Evolutionary conservation across 2,329 filamentous ascomycete genomes (phyloP).

Genomic region (Sordariomycetes sp.): DNA sequence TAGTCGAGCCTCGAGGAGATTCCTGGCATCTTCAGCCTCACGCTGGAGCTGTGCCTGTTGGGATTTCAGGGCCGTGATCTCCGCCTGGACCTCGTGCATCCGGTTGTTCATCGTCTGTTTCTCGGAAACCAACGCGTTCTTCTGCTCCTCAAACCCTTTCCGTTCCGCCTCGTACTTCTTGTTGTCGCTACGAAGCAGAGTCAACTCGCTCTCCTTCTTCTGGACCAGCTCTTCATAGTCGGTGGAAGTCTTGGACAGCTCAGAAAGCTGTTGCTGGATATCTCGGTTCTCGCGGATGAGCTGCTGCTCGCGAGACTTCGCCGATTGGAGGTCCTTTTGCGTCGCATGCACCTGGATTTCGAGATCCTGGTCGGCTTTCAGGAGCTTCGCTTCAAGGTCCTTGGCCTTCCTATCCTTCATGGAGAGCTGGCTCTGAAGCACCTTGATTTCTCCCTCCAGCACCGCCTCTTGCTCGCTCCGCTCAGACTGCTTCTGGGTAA

Average conservation of each 20-base stretch:
- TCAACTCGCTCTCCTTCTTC: slow-evolving; percentile 86
- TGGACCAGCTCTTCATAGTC: slow-evolving; percentile 91
- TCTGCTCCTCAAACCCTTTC: slow-evolving; percentile 66
- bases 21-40: slow-evolving; percentile 80
- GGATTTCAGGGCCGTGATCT: slow-evolving; percentile 74
- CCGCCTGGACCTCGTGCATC: slow-evolving; percentile 74
- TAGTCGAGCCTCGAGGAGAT: slow-evolving; percentile 73
- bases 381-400: slow-evolving; percentile 72
- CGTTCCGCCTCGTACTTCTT: slow-evolving; percentile 74
- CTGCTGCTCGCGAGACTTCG: slow-evolving; percentile 62
- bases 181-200: slow-evolving; percentile 71
- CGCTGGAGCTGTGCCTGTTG: slow-evolving; percentile 76
- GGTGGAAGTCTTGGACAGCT: slow-evolving; percentile 82
- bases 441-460: slow-evolving; percentile 72
- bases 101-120: slow-evolving; percentile 67
- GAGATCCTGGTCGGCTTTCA: slow-evolving; percentile 78
- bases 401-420: slow-evolving; percentile 83
- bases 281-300: slow-evolving; percentile 69
- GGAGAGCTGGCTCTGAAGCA: slow-evolving; percentile 80
- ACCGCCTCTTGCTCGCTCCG: slow-evolving; percentile 64
- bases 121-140: slow-evolving; percentile 53
- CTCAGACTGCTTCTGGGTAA: slow-evolving; percentile 58
- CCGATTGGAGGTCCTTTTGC: slow-evolving; percentile 65
- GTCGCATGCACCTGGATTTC: slow-evolving; percentile 71
- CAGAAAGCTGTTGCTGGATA: slow-evolving; percentile 71